Conservation (phyloP, 1,139 yeast species). For the Groenewaldozyma sp. region DNA sequence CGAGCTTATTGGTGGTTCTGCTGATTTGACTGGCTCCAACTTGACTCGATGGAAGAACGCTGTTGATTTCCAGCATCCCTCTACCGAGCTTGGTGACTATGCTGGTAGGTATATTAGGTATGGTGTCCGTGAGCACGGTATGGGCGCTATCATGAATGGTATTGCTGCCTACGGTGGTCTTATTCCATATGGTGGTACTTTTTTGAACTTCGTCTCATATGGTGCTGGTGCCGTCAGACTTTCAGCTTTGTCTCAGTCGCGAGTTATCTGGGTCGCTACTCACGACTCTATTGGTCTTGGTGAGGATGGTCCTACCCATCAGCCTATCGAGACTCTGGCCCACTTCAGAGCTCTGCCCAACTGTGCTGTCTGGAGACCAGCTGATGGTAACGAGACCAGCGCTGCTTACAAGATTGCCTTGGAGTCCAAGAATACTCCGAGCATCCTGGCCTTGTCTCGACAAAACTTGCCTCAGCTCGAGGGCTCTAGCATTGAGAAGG, state of each 20-base stretch:
- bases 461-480: constrained; percentile 96
- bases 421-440: constrained; percentile 66
- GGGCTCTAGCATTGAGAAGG: constrained; percentile 88
- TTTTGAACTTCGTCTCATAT: constrained; percentile 95
- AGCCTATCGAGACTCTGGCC: constrained; percentile 97
- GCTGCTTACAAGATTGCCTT: constrained; percentile 89
- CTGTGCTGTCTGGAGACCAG: constrained; percentile 97
- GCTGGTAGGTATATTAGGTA: constrained; percentile 92
- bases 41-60: constrained; percentile 84
- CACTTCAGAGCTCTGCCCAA: constrained; percentile 98
- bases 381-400: constrained; percentile 98
- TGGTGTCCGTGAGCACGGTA: constrained; percentile 99
- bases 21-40: constrained; percentile 97
- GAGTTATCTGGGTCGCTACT: constrained; percentile 95
- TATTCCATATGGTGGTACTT: constrained; percentile 95
- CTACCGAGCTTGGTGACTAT: constrained; percentile 75
- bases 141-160: constrained; percentile 99
- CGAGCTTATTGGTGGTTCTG: constrained; percentile 95
- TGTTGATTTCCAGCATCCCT: constrained; percentile 88
- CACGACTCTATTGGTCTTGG: constrained; percentile 99
- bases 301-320: constrained; percentile 99
- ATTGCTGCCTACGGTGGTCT: constrained; percentile 91
- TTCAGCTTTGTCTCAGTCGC: constrained; percentile 88
- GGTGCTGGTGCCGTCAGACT: constrained; percentile 97
- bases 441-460: constrained; percentile 88